phyloP scores from a whole-genome alignment of 2,329 filamentous ascomycete species.

The Colletotrichum falcatum region DNA sequence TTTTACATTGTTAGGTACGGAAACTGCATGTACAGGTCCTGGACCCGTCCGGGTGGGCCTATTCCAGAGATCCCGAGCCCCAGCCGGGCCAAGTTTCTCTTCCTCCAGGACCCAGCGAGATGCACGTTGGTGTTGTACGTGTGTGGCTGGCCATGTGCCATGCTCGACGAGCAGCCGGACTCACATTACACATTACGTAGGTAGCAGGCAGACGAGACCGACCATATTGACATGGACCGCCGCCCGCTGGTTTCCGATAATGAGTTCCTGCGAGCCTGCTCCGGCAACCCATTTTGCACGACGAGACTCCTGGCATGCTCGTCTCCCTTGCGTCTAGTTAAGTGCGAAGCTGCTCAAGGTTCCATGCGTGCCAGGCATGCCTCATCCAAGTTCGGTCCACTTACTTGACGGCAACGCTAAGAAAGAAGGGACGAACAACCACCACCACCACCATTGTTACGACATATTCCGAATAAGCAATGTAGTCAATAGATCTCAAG shows the following conservation, averaged over 20 bases:
- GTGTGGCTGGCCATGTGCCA: slow-evolving; percentile 19
- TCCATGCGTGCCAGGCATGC: slow-evolving; percentile 20
- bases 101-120: slow-evolving; percentile 26
- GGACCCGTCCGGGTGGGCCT: slow-evolving; percentile 37
- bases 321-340: slow-evolving; percentile 34
- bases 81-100: slow-evolving; percentile 27
- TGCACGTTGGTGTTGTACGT: slow-evolving; percentile 27
- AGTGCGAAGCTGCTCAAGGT: slow-evolving; percentile 12
- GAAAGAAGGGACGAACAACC: slow-evolving; percentile 26
- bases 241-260: background rate
- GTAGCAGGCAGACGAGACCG: background rate
- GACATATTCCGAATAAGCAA: background rate
- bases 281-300: slow-evolving; percentile 3
- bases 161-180: slow-evolving; percentile 10
- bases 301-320: slow-evolving; percentile 27
- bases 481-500: background rate
- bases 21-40: too few species aligned
- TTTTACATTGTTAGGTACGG: too few species aligned
- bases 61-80: slow-evolving; percentile 35
- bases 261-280: background rate
- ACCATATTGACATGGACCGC: background rate
- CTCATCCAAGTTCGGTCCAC: slow-evolving; percentile 32
- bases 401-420: slow-evolving; percentile 10
- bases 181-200: slow-evolving; percentile 28
- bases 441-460: background rate